Base-by-base conservation (phyloP, 139 green algal genomes). In the Volvox africanus region DNA sequence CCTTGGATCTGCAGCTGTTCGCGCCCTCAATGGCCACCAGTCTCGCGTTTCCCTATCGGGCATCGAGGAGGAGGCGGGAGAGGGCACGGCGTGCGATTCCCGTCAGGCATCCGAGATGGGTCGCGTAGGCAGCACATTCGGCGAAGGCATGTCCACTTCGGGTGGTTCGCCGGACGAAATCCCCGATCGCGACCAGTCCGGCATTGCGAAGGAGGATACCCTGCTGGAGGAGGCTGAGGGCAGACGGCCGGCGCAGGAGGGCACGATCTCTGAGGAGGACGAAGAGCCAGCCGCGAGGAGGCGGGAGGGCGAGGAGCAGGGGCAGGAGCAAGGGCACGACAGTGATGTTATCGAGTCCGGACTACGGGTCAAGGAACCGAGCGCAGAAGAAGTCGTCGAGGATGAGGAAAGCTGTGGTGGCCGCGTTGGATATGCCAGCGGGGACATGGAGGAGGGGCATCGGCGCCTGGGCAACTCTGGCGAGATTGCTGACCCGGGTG, bases 11-110 rank as follows among this genome's bases (percentile, higher is more conserved):
- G 30, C n/a, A 35, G 73, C 30, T 21, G 28, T 30, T 21, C 30
- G n/a, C 1, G 73, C n/a, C 28, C n/a, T 35, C 21, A 80, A 35
- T 80, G 73, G n/a, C 65, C 65, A 37, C 35, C 17, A 33, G 36
- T 84, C 78, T 26, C 36, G 50, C 9, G 82, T 44, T 21, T 69
- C 83, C 17, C 69, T 90, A 18, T 79, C 67, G 9, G 86, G 86
- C 28, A 90, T 90, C 32, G 86, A 83, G 44, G 86, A 90, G 86
- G 86, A 90, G 50, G 50, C 67, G 1, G 65, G 33, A 21, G 82
- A 80, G 33, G 82, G 30, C 18, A 33, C 61, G 19, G 82, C 22
- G 18, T 26, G n/a, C 65, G 14, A 71, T 22, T 88, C 82, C 33
- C 65, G 82, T 20, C 82, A 36, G 82, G 14, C 33, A 17, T 88